Evolutionary conservation across 768 basidiomycete genomes (phyloP), one percentile per base, ranked within the genome.

Genomic region (Termitomyces sp.): DNA sequence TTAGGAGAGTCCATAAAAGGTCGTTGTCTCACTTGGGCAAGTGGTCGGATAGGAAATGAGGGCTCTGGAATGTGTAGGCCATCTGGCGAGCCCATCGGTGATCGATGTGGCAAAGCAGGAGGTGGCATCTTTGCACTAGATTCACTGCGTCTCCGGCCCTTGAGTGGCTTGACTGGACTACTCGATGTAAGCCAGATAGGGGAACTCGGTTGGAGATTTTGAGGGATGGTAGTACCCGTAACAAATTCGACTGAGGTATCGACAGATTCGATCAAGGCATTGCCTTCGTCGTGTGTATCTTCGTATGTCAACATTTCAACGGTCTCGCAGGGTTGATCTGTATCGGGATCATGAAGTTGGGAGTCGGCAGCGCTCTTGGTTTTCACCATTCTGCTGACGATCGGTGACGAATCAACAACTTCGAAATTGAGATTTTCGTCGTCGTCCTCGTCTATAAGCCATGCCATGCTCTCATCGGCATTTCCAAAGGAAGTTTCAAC

Each of bases 361-460:
- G 16, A n/a, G 16, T 31, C 32, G 23, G n/a, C 36, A 10, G 41
- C 25, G 20, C 12, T 10, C 11, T 27, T 50, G 13, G 22, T 7
- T 32, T 49, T 52, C 10, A 9, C 5, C 36, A 45, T 53, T 45
- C 57, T 59, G 52, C 52, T 56, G 7, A 56, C 13, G 25, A 66
- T 39, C 9, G 82, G 82, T 3, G 84, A 76, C 20, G 84, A 84
- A 47, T 73, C 70, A n/a, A 80, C 46, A 36, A 85, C 78, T 54
- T 76, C 73, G 58, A 85, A 70, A 41, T 75, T 72, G 10, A 73
- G 74, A 42, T 86, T 85, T 49, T 87, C 84, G 52, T 86, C 85
- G 49, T 87, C 85, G 53, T 84, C 85, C 23, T 83, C 75, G 36
- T 80, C 84, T 10, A 88, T 66, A 20, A 89, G 70, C 86, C 86